Evolutionary conservation across 257 asterid genomes (phyloP).

Genomic region (Cynanchum wilfordii): DNA sequence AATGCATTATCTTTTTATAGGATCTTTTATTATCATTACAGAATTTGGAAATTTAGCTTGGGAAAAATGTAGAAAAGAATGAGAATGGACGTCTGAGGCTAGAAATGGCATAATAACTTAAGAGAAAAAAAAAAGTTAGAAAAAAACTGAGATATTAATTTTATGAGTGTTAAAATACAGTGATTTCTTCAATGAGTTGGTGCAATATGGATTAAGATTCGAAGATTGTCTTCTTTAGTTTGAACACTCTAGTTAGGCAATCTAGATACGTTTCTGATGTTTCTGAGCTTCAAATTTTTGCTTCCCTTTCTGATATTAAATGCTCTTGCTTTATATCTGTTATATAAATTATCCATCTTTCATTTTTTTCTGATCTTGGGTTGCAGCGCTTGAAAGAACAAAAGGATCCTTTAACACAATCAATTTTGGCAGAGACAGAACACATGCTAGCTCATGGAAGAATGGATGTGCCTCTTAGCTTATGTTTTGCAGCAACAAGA

Average conservation of each 20-base stretch:
- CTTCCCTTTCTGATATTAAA: neutral
- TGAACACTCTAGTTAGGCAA: neutral
- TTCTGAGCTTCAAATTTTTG: neutral
- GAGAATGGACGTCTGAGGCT: neutral
- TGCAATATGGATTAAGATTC: too few species aligned
- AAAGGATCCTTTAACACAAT: slow-evolving; percentile 50
- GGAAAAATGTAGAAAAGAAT: neutral
- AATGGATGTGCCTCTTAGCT: slow-evolving; percentile 75
- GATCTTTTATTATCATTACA: neutral
- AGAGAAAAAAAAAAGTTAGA: neutral
- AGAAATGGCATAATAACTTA: neutral
- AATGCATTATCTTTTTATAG: neutral
- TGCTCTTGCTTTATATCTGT: neutral
- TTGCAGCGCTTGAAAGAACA: slow-evolving; percentile 61
- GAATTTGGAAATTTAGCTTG: neutral
- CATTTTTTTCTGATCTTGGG: neutral
- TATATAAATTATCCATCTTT: neutral
- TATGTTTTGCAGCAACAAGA: slow-evolving; percentile 78
- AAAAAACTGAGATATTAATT: neutral
- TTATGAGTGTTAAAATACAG: neutral
- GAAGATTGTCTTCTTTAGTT: neutral
- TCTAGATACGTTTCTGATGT: neutral
- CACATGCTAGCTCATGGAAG: slow-evolving; percentile 76
- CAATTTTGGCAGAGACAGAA: slow-evolving; percentile 51
- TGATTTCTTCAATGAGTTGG: neutral